These are phyloP conservation scores for Rubia yunnanensis DNA, from an alignment of 257 asterid species.

Conservation along the genomic window DNA sequence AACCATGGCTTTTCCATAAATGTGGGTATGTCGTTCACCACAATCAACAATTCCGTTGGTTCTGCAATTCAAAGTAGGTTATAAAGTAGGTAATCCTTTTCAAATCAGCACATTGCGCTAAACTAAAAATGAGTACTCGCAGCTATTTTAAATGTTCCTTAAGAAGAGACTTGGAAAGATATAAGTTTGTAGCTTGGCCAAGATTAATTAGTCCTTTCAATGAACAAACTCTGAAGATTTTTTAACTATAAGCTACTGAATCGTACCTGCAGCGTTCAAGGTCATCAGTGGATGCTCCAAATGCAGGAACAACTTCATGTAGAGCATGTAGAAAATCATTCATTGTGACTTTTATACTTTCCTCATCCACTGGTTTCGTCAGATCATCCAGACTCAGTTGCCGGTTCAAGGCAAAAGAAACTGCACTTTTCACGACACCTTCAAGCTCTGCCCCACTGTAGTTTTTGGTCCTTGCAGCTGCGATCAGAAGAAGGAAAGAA, in stretches of 20 bases:
- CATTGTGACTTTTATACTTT: conserved; percentile 86
- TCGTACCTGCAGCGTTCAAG: conserved; percentile 95
- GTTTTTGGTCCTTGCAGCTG: conserved; percentile 96
- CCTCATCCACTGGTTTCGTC: conserved; percentile 88
- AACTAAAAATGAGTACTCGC: not conserved
- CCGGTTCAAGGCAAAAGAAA: conserved; percentile 90
- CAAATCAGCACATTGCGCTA: conserved; percentile 1
- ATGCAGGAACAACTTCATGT: conserved; percentile 82
- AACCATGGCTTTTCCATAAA: conserved; percentile 67
- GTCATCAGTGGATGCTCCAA: conserved; percentile 98
- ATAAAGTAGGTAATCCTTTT: not conserved
- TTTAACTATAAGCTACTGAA: not conserved
- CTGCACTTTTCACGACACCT: conserved; percentile 99
- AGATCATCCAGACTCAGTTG: conserved; percentile 90
- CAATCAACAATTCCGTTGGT: conserved; percentile 76
- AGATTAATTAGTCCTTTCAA: not conserved
- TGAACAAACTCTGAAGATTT: not conserved
- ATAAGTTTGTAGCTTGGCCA: not conserved
- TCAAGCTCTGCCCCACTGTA: conserved; percentile 99
- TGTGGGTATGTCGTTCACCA: conserved; percentile 73
- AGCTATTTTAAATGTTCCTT: not conserved
- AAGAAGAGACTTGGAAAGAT: not conserved
- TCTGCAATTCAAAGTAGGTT: conserved; percentile 29
- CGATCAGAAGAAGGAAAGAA: conserved; percentile 19
- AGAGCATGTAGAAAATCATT: conserved; percentile 78